Percentiles rank a stretch among this genome's conserved stretches.
Evolutionary conservation across 257 asterid genomes (phyloP).

Genomic region (Fraxinus anomala): DNA sequence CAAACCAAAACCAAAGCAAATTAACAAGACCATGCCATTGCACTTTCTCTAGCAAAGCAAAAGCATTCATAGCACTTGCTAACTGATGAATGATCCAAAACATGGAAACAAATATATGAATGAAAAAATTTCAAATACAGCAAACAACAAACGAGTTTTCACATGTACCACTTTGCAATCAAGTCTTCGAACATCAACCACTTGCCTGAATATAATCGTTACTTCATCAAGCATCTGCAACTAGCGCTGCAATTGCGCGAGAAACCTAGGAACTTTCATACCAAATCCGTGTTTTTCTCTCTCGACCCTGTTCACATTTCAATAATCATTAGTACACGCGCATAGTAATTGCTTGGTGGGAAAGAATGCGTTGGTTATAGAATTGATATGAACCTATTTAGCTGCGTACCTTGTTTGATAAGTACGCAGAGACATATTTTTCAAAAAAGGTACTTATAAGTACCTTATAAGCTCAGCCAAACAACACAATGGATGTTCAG

Average conservation of each 20-base stretch:
- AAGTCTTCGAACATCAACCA: neutral
- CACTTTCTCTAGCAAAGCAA: neutral
- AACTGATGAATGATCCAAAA: slow-evolving; percentile 17
- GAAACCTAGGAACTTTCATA: slow-evolving; percentile 73
- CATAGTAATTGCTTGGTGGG: neutral
- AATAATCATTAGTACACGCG: slow-evolving; percentile 7
- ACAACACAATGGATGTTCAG: neutral
- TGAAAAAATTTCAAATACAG: neutral
- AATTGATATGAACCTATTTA: neutral
- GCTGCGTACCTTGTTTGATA: neutral
- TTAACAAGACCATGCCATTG: neutral
- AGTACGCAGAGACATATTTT: neutral
- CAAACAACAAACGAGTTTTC: neutral
- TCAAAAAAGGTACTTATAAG: neutral
- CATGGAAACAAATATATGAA: slow-evolving; percentile 19
- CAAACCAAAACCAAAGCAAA: no score
- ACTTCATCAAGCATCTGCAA: slow-evolving; percentile 23
- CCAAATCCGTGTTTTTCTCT: slow-evolving; percentile 85
- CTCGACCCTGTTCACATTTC: slow-evolving; percentile 64
- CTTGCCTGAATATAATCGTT: neutral
- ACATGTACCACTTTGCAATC: neutral
- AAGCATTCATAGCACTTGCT: neutral
- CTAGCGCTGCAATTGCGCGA: slow-evolving; percentile 41
- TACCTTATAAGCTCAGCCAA: neutral
- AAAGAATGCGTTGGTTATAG: neutral